Evolutionary conservation across 345 rosid genomes (phyloP).

Genomic region (Eucalyptus coolabah): DNA sequence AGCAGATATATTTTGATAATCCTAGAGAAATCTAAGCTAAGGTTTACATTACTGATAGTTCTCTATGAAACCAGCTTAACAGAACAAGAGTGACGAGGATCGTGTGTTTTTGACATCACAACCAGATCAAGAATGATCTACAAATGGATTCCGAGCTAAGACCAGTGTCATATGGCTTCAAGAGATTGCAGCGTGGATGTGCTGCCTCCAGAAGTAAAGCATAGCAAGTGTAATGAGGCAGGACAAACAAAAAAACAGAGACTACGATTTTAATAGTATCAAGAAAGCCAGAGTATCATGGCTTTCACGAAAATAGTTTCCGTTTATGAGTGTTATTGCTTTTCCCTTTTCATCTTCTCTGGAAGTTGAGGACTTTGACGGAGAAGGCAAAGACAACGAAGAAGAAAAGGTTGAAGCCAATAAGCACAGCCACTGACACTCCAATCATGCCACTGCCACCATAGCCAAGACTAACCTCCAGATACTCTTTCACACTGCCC

Average conservation of each 20-base stretch:
- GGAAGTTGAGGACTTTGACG: constrained; percentile 62
- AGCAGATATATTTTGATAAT: not conserved
- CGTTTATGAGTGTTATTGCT: not conserved
- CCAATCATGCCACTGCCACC: constrained; percentile 25
- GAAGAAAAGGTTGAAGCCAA: constrained; percentile 48
- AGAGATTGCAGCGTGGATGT: not conserved
- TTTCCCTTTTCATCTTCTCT: constrained; percentile 32
- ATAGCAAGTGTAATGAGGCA: not conserved
- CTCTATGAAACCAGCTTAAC: not conserved
- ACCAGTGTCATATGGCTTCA: not conserved
- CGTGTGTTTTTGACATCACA: not conserved
- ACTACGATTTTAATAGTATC: not conserved
- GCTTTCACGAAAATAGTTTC: too few relatives aligned
- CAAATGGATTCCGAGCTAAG: not conserved
- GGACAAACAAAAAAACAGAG: not conserved
- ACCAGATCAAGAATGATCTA: not conserved
- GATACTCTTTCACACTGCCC: constrained; percentile 54
- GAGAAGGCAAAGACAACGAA: constrained; percentile 58
- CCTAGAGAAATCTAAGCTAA: not conserved
- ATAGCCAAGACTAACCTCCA: constrained; percentile 36
- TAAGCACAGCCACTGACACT: constrained; percentile 35
- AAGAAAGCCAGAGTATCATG: not conserved
- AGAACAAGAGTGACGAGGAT: not conserved
- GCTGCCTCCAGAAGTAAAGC: not conserved
- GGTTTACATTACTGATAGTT: not conserved